Evolutionary conservation across 371 early-diverging fungal species (phyloP).

Genomic region (Mortierella sp.): DNA sequence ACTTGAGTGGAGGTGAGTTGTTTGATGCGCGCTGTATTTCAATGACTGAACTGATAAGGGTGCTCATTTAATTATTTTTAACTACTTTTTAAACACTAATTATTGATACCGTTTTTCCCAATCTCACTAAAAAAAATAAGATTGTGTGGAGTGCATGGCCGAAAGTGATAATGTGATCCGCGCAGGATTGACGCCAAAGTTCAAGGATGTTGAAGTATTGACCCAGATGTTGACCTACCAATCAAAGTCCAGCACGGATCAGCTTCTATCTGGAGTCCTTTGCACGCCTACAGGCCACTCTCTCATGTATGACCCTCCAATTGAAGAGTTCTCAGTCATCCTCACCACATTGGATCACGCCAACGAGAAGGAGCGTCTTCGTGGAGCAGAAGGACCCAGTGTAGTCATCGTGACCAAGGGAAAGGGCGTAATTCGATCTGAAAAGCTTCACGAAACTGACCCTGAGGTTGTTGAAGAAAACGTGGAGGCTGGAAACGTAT

Average conservation of each 20-base stretch:
- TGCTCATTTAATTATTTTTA: conserved; percentile 9
- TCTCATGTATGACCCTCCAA: conserved; percentile 93
- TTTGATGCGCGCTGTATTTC: background rate
- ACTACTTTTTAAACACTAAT: conserved; percentile 2
- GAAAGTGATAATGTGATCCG: conserved; percentile 97
- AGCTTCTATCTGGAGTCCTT: conserved; percentile 74
- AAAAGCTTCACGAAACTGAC: conserved; percentile 36
- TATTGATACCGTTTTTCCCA: background rate
- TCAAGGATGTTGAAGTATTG: conserved; percentile 94
- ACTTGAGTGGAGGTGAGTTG: conserved; percentile 87
- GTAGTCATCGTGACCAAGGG: conserved; percentile 88
- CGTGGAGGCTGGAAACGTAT: conserved; percentile 69
- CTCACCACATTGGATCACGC: conserved; percentile 65
- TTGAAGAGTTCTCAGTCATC: conserved; percentile 93
- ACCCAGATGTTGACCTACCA: conserved; percentile 94
- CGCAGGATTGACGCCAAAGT: conserved; percentile 98
- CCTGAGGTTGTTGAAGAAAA: conserved; percentile 43
- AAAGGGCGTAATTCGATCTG: conserved; percentile 60
- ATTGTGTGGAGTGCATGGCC: conserved; percentile 99
- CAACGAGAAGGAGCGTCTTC: conserved; percentile 63
- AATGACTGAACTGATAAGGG: conserved; percentile 2
- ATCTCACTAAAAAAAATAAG: conserved; percentile 56
- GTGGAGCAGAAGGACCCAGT: conserved; percentile 84
- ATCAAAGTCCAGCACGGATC: conserved; percentile 80
- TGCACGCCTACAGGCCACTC: conserved; percentile 63